Conservation (phyloP, 306 rosid genomes). For the Castanea sativa region DNA sequence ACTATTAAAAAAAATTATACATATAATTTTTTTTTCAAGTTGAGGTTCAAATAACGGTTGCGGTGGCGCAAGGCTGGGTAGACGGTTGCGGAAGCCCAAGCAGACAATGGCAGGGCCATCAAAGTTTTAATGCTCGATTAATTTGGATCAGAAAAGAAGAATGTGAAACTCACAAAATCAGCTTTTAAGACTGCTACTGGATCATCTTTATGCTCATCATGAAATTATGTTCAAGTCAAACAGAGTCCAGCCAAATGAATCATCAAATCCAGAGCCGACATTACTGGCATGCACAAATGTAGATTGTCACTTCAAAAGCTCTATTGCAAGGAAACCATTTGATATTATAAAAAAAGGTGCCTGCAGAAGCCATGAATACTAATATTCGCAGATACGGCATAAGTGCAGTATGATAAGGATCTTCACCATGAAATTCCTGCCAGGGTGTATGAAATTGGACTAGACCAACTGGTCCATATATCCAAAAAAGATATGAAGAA, state of each 20-base stretch:
- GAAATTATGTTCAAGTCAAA: conserved; percentile 47
- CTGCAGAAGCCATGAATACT: background rate
- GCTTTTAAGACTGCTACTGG: conserved; percentile 45
- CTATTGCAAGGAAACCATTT: background rate
- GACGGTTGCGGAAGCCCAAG: too few relatives aligned
- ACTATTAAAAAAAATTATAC: too few relatives aligned
- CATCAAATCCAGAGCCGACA: conserved; percentile 38
- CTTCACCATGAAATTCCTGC: background rate
- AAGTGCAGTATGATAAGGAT: background rate
- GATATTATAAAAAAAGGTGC: background rate
- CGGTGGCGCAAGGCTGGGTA: too few relatives aligned
- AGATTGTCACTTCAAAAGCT: background rate
- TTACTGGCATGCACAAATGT: conserved; percentile 38
- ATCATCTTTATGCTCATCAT: conserved; percentile 44
- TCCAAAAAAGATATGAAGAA: background rate
- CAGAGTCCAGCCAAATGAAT: conserved; percentile 56
- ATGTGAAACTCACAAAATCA: conserved; percentile 45
- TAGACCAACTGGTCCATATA: background rate
- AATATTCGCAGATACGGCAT: background rate
- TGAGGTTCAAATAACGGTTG: too few relatives aligned
- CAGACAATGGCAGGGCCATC: too few relatives aligned
- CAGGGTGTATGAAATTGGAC: background rate
- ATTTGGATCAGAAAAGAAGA: background rate
- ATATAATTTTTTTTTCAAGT: too few relatives aligned
- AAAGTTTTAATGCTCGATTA: background rate